phyloP scores from a whole-genome alignment of 352 stramenopile species.

The Halophytophthora batemanensis region DNA sequence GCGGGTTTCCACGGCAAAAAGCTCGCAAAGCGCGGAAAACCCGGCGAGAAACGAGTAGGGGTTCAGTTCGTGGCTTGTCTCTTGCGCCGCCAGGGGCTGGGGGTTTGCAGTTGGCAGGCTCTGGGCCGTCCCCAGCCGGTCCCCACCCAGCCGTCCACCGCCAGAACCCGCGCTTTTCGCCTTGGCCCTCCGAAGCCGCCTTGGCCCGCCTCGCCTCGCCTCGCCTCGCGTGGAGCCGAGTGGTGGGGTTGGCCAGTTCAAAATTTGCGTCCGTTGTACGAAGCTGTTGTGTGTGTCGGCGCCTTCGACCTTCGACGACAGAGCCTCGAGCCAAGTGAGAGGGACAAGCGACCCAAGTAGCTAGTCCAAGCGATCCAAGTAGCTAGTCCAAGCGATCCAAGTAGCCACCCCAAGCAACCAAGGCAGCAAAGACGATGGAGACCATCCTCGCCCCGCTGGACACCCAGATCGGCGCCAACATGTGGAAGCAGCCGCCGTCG shows the following conservation, averaged over 20 bases:
- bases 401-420: too few relatives aligned
- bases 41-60: neutral
- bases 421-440: constrained; percentile 38
- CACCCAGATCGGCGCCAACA: constrained; percentile 31
- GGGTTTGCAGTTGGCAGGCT: neutral
- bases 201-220: too few relatives aligned
- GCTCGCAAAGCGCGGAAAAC: neutral
- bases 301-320: neutral
- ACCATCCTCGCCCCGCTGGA: constrained; percentile 66
- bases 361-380: too few relatives aligned
- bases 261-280: constrained; percentile 18
- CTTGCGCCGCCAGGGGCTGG: constrained; percentile 3
- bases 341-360: too few relatives aligned
- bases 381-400: too few relatives aligned
- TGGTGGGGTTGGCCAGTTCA: constrained; percentile 20
- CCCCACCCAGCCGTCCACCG: too few relatives aligned
- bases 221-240: constrained; percentile 11
- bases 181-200: neutral
- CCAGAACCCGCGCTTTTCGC: neutral
- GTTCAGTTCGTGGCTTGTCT: constrained; percentile 3
- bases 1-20: neutral
- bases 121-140: neutral
- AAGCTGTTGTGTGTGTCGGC: constrained; percentile 14
- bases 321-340: constrained; percentile 1
- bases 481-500: constrained; percentile 26